Percentiles rank a stretch among this genome's conserved stretches.
phyloP scores from a whole-genome alignment of 345 rosid species.

The Luvunga scandens region DNA sequence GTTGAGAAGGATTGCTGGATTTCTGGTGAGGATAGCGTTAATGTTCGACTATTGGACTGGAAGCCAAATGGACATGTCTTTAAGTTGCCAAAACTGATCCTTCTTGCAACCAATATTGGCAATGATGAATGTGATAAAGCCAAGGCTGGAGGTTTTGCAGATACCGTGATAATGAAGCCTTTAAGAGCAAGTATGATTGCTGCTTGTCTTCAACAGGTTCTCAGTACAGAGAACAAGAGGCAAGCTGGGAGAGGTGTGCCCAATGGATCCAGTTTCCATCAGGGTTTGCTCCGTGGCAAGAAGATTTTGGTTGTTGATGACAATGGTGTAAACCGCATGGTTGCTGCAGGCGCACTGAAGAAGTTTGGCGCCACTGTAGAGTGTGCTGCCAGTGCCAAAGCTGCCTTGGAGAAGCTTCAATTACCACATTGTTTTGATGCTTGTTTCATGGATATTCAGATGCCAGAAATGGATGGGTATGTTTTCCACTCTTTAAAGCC shows the following conservation, averaged over 20 bases:
- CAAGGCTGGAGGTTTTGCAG: slow-evolving; percentile 79
- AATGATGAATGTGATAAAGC: slow-evolving; percentile 65
- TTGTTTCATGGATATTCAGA: slow-evolving; percentile 99
- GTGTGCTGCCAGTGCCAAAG: slow-evolving; percentile 83
- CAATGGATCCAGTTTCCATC: slow-evolving; percentile 46
- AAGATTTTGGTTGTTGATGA: slow-evolving; percentile 94
- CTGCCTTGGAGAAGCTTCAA: slow-evolving; percentile 71
- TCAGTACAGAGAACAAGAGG: slow-evolving; percentile 65
- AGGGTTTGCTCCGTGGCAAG: slow-evolving; percentile 67
- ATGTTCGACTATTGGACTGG: slow-evolving; percentile 32
- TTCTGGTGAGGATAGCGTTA: slow-evolving; percentile 44
- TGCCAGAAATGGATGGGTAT: slow-evolving; percentile 99
- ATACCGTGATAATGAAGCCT: slow-evolving; percentile 91
- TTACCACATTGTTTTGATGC: slow-evolving; percentile 85
- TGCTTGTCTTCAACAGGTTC: slow-evolving; percentile 87
- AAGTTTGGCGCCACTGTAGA: slow-evolving; percentile 90
- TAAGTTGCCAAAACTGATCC: slow-evolving; percentile 63
- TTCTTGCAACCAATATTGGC: slow-evolving; percentile 75
- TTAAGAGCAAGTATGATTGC: slow-evolving; percentile 94
- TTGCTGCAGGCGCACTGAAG: slow-evolving; percentile 92
- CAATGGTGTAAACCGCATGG: slow-evolving; percentile 82
- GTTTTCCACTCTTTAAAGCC: slow-evolving; percentile 5
- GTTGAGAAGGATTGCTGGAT: slow-evolving; percentile 93
- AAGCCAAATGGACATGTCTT: slow-evolving; percentile 47
- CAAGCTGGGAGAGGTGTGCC: slow-evolving; percentile 38